These are phyloP conservation scores for Cercospora sp. DNA, from an alignment of 2,329 filamentous ascomycete species.

Conservation along the genomic window DNA sequence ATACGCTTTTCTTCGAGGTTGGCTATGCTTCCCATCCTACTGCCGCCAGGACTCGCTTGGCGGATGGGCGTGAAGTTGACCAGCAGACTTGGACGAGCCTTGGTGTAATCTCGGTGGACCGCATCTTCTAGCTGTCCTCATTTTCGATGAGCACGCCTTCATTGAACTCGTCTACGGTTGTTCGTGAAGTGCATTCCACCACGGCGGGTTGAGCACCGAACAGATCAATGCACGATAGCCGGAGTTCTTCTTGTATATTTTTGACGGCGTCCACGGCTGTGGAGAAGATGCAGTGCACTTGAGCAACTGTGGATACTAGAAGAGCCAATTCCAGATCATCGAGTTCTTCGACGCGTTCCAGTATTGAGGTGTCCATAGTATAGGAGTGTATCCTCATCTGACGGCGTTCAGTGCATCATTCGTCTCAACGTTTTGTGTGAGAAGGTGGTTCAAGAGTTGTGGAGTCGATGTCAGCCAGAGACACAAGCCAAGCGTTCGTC, in stretches of 20 bases:
- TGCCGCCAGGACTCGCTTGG: conserved; percentile 20
- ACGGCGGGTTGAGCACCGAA: conserved; percentile 72
- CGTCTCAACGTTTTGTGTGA: not conserved
- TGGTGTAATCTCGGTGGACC: conserved; percentile 4
- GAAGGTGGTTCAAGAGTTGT: not conserved
- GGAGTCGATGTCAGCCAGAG: not conserved
- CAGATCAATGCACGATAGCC: conserved; percentile 68
- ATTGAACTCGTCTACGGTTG: conserved; percentile 79
- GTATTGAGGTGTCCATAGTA: conserved; percentile 10
- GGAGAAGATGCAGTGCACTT: conserved; percentile 87
- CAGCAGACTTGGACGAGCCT: conserved; percentile 13
- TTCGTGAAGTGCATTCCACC: conserved; percentile 70
- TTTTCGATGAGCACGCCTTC: conserved; percentile 62
- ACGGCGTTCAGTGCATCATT: not conserved
- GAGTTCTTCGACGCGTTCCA: conserved; percentile 68
- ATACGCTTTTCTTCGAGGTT: conserved; percentile 58
- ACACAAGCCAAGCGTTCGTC: conserved; percentile 7
- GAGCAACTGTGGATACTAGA: conserved; percentile 75
- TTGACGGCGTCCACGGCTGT: conserved; percentile 54
- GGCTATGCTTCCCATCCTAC: conserved; percentile 27
- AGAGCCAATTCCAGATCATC: conserved; percentile 86
- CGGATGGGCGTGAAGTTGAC: conserved; percentile 23
- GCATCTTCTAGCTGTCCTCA: conserved; percentile 26
- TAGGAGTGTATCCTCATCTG: not conserved
- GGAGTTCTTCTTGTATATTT: conserved; percentile 33